These are phyloP conservation scores for Diaporthe citrichinensis DNA, from an alignment of 2,329 filamentous ascomycete species.

Conservation along the genomic window DNA sequence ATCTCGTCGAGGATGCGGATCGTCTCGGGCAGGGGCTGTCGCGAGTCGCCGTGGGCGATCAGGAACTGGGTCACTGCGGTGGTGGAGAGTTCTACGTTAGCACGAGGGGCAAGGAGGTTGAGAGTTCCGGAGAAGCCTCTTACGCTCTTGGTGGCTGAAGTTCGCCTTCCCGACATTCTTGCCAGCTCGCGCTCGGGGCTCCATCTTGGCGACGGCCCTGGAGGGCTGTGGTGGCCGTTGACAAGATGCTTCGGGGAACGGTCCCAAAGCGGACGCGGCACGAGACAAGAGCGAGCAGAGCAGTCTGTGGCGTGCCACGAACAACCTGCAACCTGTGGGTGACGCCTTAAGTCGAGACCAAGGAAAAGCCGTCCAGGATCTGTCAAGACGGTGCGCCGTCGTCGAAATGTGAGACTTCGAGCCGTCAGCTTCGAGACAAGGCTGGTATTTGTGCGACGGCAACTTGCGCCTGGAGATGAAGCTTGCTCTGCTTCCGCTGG, in stretches of 20 bases:
- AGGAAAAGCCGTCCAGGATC: too few species aligned
- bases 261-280: background rate
- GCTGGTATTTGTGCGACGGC: slow-evolving; percentile 14
- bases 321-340: background rate
- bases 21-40: slow-evolving; percentile 84
- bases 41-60: slow-evolving; percentile 84
- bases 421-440: slow-evolving; percentile 23
- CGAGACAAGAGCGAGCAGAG: slow-evolving; percentile 3
- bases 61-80: slow-evolving; percentile 78
- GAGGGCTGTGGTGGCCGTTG: background rate
- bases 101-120: slow-evolving; percentile 2
- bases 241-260: background rate
- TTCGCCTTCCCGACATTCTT: slow-evolving; percentile 89
- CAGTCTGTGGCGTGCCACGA: slow-evolving; percentile 2
- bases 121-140: slow-evolving; percentile 47
- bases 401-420: slow-evolving; percentile 2
- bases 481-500: background rate
- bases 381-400: background rate
- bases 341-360: background rate
- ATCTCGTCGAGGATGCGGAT: slow-evolving; percentile 93
- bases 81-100: slow-evolving; percentile 15
- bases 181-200: slow-evolving; percentile 82
- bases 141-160: slow-evolving; percentile 80
- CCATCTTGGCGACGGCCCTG: slow-evolving; percentile 65
- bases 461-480: background rate